These are phyloP conservation scores for Aspergillus mulundensis DNA, from an alignment of 495 filamentous ascomycete genomes.

Conservation along the genomic window DNA sequence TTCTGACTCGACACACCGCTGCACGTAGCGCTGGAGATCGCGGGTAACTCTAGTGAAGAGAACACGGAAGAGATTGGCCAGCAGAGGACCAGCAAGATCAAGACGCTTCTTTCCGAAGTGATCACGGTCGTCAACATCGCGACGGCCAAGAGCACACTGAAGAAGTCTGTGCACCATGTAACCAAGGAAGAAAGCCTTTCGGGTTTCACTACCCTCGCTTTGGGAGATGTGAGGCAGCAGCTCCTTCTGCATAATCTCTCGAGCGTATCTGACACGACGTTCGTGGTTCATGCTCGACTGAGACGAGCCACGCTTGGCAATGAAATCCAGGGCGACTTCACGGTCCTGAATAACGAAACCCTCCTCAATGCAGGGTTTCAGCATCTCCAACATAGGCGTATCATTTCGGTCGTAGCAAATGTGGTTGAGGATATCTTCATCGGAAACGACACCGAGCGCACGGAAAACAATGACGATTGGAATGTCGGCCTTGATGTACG, in stretches of 20 bases:
- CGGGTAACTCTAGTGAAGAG: constrained; percentile 82
- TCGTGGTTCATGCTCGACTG: constrained; percentile 69
- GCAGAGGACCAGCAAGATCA: constrained; percentile 88
- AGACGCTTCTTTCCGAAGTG: constrained; percentile 99
- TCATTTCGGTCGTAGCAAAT: constrained; percentile 95
- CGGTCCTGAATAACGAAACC: constrained; percentile 93
- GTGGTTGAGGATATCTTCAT: constrained; percentile 96
- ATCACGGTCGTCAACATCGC: constrained; percentile 93
- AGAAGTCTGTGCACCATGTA: constrained; percentile 97
- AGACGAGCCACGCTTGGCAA: constrained; percentile 81
- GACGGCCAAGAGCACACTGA: constrained; percentile 83
- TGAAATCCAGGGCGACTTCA: constrained; percentile 92
- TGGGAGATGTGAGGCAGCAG: constrained; percentile 95
- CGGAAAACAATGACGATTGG: constrained; percentile 93
- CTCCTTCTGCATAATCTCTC: constrained; percentile 95
- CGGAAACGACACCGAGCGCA: constrained; percentile 91
- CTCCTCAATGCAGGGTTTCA: constrained; percentile 95
- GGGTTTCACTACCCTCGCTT: constrained; percentile 89
- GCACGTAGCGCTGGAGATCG: constrained; percentile 84
- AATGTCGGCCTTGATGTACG: constrained; percentile 90
- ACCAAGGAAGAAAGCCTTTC: constrained; percentile 96
- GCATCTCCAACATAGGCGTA: constrained; percentile 93
- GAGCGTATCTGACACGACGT: constrained; percentile 83
- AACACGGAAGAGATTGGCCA: constrained; percentile 87
- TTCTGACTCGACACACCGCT: constrained; percentile 83